These are phyloP conservation scores for Mycena rebaudengoi DNA, from an alignment of 768 basidiomycete species.

Conservation along the genomic window DNA sequence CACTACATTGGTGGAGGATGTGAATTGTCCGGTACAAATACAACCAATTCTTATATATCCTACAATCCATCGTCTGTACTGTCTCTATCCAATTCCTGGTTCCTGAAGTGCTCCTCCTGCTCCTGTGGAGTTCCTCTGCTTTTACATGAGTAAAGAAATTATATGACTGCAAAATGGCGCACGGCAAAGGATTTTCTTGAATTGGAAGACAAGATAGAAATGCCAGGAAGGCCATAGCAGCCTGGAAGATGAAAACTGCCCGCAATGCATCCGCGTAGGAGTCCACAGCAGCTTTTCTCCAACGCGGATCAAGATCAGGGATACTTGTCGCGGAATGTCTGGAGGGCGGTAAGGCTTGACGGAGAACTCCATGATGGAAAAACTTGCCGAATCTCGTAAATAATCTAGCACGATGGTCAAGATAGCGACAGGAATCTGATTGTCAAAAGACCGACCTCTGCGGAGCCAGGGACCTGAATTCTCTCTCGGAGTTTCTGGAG, in stretches of 20 bases:
- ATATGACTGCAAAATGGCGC: slow-evolving; percentile 27
- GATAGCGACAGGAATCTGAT: slow-evolving; percentile 21
- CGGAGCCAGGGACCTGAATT: slow-evolving; percentile 80
- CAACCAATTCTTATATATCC: slow-evolving; percentile 28
- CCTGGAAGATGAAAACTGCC: slow-evolving; percentile 85
- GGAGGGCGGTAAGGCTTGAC: slow-evolving; percentile 1
- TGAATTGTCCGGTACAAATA: slow-evolving; percentile 20
- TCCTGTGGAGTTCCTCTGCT: slow-evolving; percentile 68
- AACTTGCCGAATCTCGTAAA: slow-evolving; percentile 71
- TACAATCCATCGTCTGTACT: slow-evolving; percentile 36
- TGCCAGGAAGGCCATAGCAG: slow-evolving; percentile 68
- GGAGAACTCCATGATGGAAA: slow-evolving; percentile 1
- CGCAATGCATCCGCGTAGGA: slow-evolving; percentile 84
- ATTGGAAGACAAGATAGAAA: slow-evolving; percentile 79
- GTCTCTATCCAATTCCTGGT: slow-evolving; percentile 39
- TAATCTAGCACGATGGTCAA: slow-evolving; percentile 57
- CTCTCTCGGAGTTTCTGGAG: slow-evolving; percentile 71
- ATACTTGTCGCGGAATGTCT: slow-evolving; percentile 82
- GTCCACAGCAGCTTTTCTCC: slow-evolving; percentile 69
- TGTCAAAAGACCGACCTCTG: slow-evolving; percentile 60
- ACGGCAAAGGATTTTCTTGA: slow-evolving; percentile 76
- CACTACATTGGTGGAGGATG: not conserved
- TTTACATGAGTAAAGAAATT: slow-evolving; percentile 16
- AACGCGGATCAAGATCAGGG: slow-evolving; percentile 62
- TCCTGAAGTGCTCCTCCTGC: slow-evolving; percentile 64